A percentile compares a stretch with the other conserved stretches of the same genome.
Evolutionary conservation across 495 filamentous ascomycete genomes (phyloP).

Genomic region (Daldinia caldariorum): DNA sequence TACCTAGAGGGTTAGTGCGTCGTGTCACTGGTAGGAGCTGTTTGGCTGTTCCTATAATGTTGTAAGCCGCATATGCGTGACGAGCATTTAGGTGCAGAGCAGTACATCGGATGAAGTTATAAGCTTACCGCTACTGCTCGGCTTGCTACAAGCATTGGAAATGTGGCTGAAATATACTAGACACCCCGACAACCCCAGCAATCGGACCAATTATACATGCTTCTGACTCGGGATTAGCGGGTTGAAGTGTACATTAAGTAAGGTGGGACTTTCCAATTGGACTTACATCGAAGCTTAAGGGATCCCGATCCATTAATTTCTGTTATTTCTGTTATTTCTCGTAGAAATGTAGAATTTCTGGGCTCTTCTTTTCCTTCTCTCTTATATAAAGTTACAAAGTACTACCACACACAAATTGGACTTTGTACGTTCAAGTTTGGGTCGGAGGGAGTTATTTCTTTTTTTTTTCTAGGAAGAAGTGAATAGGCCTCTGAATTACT

Average conservation of each 20-base stretch:
- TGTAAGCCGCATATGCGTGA: constrained; percentile 33
- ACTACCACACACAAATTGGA: background rate
- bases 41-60: background rate
- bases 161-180: constrained; percentile 15
- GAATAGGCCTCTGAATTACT: constrained; percentile 14
- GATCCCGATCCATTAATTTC: constrained; percentile 16
- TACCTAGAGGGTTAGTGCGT: background rate
- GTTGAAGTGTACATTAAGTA: constrained; percentile 27
- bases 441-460: constrained; percentile 19
- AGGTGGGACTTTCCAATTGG: constrained; percentile 25
- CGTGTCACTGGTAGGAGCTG: background rate
- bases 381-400: background rate
- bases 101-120: constrained; percentile 41
- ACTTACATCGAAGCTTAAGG: constrained; percentile 16
- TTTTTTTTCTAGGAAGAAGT: constrained; percentile 2
- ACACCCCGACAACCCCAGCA: background rate
- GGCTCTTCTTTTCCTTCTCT: constrained; percentile 21
- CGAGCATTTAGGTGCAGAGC: constrained; percentile 27
- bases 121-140: constrained; percentile 37
- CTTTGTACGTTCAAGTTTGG: constrained; percentile 6
- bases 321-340: background rate
- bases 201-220: constrained; percentile 23
- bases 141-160: constrained; percentile 19
- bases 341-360: constrained; percentile 29
- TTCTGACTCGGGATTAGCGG: constrained; percentile 42